phyloP scores from a whole-genome alignment of 2,329 filamentous ascomycete species.

The Sporothrix humicola region DNA sequence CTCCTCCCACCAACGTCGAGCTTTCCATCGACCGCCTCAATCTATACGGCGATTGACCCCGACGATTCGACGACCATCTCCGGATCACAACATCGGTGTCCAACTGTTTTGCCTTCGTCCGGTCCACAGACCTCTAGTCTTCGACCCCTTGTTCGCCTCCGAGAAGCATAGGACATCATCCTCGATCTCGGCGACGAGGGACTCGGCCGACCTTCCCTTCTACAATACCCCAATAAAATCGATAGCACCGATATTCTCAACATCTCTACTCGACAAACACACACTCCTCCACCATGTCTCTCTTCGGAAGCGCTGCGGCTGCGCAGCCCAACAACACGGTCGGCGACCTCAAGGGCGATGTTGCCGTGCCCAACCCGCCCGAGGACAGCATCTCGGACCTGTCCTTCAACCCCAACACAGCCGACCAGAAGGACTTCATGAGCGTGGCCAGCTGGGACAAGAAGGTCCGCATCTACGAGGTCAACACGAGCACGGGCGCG shows the following conservation, averaged over 20 bases:
- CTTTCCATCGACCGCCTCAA: background rate
- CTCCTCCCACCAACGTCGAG: constrained; percentile 8
- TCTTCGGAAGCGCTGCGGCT: constrained; percentile 53
- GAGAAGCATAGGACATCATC: background rate
- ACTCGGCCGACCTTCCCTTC: background rate
- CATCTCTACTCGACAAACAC: background rate
- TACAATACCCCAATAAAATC: background rate
- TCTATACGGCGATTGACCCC: background rate
- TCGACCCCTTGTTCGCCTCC: constrained; percentile 2
- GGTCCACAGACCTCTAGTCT: background rate
- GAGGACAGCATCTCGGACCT: constrained; percentile 90
- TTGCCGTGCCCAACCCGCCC: constrained; percentile 77
- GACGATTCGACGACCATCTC: background rate
- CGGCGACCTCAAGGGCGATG: constrained; percentile 89
- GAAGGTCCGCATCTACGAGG: constrained; percentile 96
- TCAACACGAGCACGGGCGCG: constrained; percentile 70
- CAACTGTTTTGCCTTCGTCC: background rate
- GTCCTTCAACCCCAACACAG: constrained; percentile 64
- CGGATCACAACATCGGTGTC: background rate
- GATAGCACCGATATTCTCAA: background rate
- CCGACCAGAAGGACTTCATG: constrained; percentile 72
- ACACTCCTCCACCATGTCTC: constrained; percentile 60
- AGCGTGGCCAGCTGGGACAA: constrained; percentile 97
- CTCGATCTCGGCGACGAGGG: constrained; percentile 6
- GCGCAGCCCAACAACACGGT: constrained; percentile 70